Evolutionary conservation across 805 yeast genomes (phyloP), one percentile per base, ranked within the genome.

Genomic region (Geotrichum ghanense): DNA sequence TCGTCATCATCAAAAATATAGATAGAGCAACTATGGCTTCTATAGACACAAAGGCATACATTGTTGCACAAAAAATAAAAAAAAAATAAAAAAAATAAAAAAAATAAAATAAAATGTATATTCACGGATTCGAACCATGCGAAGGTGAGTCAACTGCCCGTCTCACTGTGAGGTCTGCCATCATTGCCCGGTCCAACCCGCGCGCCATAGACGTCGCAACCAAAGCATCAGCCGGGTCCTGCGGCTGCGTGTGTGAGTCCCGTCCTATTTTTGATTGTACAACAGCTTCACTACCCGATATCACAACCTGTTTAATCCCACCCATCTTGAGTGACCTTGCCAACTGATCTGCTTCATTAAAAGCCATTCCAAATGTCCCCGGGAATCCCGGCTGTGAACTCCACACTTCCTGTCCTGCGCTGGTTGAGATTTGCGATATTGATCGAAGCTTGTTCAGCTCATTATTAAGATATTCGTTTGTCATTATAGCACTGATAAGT

Each of bases 301-400:
- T n/a, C 5, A 39, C 42, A 14, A 39, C 42, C 24, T 39, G 22
- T n/a, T 22, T 20, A 12, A 39, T 20, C 14, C n/a, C 25, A 5
- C 42, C 42, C 25, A 39, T 6, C 24, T 39, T 39, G 17, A 39
- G 25, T 24, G 42, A 39, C 17, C n/a, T 39, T 7, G 42, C 42
- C 24, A 39, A 21, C 5, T 39, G 42, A 20, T 39, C 42, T 39
- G 42, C 21, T n/a, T 39, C 42, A 21, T 9, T 39, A 39, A 39
- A 39, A 12, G 42, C 42, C 42, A 31, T 31, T 19, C 37, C 37
- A 31, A 31, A 31, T 19, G 37, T 31, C 10, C 37, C 37, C 5
- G 37, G 37, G 16, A 31, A 31, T 19, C 10, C 37, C 14, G 10
- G 37, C 37, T 31, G 19, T n/a, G 37, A n/a, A n/a, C 12, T 12